Conservation (phyloP, 1,139 yeast species). For the Arxiozyma slooffiae region DNA sequence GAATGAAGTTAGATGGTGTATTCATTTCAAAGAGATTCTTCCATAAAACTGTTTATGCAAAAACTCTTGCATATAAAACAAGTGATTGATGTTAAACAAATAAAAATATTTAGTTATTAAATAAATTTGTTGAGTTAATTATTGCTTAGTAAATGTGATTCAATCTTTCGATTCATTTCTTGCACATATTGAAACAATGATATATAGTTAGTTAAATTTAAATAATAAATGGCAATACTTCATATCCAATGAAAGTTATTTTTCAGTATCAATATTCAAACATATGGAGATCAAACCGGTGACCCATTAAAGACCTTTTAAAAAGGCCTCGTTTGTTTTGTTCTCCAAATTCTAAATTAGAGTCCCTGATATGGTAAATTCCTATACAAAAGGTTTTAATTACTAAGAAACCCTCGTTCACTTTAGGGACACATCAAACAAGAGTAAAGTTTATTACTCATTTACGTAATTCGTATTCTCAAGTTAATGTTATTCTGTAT, state of each 20-base stretch:
- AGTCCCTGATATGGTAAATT: slow-evolving; percentile 40
- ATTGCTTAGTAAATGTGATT: background rate
- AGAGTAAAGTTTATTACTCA: slow-evolving; percentile 52
- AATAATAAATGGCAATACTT: background rate
- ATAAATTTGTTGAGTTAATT: no score
- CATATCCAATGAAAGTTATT: background rate
- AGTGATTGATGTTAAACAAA: no score
- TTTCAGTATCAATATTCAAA: background rate
- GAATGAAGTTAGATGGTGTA: no score
- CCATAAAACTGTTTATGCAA: no score
- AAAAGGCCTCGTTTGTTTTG: slow-evolving; percentile 36
- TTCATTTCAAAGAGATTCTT: background rate
- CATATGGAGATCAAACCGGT: slow-evolving; percentile 23
- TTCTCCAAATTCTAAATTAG: slow-evolving; percentile 40
- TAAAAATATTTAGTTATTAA: background rate
- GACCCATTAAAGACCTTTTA: slow-evolving; percentile 16
- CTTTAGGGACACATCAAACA: slow-evolving; percentile 53
- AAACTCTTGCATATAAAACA: background rate
- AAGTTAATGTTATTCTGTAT: slow-evolving; percentile 66
- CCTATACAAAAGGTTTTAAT: slow-evolving; percentile 63
- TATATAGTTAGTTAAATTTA: background rate
- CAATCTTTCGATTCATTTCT: background rate
- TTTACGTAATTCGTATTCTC: slow-evolving; percentile 50
- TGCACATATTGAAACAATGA: background rate
- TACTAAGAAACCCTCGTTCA: slow-evolving; percentile 83